Conservation (phyloP, 208 protist species). For the Acanthamoeba divionensis region DNA sequence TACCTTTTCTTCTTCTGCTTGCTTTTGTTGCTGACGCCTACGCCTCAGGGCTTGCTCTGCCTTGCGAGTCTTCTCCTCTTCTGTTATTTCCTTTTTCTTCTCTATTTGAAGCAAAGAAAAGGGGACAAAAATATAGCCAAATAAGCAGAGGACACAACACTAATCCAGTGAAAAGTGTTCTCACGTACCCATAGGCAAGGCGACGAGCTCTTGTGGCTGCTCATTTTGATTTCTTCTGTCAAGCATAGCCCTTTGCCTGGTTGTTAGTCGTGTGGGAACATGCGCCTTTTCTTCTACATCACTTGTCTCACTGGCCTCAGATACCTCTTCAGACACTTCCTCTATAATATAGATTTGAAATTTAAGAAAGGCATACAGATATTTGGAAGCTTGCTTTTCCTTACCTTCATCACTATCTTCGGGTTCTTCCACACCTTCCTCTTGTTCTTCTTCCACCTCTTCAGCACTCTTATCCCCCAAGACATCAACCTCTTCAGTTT, state of each 20-base stretch:
- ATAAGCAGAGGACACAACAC: no score
- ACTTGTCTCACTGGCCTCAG: background rate
- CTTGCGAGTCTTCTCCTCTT: background rate
- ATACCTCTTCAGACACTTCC: background rate
- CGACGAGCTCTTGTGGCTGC: background rate
- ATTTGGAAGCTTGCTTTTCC: background rate
- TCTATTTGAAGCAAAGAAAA: background rate
- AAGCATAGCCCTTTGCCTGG: background rate
- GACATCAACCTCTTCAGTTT: background rate
- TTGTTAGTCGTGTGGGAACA: no score
- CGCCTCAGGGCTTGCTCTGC: background rate
- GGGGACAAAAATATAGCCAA: background rate
- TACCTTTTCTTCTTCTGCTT: background rate
- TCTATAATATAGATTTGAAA: no score
- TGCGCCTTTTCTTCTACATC: background rate
- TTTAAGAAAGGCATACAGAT: no score
- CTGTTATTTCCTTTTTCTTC: background rate
- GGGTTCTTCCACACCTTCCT: background rate
- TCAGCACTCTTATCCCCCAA: background rate
- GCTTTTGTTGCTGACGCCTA: background rate
- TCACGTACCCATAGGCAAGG: background rate
- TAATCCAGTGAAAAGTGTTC: no score
- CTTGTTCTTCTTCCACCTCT: background rate
- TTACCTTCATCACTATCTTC: background rate
- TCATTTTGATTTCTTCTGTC: background rate